phyloP scores from a whole-genome alignment of 805 yeast genomes.

The Saturnispora hagleri region DNA sequence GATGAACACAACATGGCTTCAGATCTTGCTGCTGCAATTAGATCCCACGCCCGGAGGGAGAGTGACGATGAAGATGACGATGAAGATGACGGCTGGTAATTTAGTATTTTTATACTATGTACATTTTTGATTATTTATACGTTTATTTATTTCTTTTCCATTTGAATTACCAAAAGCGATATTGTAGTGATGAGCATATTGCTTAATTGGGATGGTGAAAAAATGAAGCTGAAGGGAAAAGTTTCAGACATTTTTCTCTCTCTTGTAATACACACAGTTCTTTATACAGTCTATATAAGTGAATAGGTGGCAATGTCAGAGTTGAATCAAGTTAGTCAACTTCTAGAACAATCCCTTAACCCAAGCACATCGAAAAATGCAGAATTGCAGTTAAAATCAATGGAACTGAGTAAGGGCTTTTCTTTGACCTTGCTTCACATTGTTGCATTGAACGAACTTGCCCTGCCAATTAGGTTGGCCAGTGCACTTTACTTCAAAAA shows the following conservation, averaged over 20 bases:
- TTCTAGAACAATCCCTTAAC: constrained; percentile 53
- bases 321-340: constrained; percentile 42
- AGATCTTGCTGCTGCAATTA: constrained; percentile 83
- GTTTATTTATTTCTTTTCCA: background rate
- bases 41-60: constrained; percentile 62
- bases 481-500: constrained; percentile 89
- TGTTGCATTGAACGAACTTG: constrained; percentile 52
- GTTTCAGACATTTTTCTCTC: background rate
- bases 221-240: background rate
- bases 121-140: background rate
- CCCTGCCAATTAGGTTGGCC: constrained; percentile 62
- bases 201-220: background rate
- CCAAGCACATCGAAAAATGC: constrained; percentile 59
- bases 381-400: constrained; percentile 51
- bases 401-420: constrained; percentile 68
- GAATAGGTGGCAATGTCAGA: constrained; percentile 27
- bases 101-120: background rate
- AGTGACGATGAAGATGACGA: constrained; percentile 66
- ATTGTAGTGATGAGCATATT: background rate
- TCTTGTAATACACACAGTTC: background rate
- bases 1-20: constrained; percentile 62
- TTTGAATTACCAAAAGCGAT: background rate
- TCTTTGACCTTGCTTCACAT: constrained; percentile 66
- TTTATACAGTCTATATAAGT: background rate
- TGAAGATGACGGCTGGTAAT: constrained; percentile 43